Evolutionary conservation across 1,284 basidiomycete genomes (phyloP).

Genomic region (Psilocybe mexicana): DNA sequence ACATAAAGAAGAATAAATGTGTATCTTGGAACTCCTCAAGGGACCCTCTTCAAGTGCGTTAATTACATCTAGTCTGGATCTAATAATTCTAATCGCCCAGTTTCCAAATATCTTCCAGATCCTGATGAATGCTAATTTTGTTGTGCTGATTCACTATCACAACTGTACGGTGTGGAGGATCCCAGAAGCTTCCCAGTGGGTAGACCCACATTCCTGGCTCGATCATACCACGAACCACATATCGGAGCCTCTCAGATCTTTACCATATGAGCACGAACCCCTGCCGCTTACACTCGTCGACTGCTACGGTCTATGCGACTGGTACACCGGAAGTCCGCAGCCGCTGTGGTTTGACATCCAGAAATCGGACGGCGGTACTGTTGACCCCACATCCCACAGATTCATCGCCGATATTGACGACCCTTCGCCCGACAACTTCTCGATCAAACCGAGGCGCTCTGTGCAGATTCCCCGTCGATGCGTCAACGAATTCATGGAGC

Average conservation of each 20-base stretch:
- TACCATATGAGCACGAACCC: not conserved
- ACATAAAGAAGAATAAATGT: conserved; percentile 12
- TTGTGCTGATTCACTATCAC: conserved; percentile 8
- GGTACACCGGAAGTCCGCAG: conserved; percentile 16
- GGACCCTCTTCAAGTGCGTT: conserved; percentile 7
- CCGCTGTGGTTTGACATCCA: conserved; percentile 15
- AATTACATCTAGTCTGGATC: not conserved
- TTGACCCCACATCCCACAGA: not conserved
- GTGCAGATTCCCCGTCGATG: not conserved
- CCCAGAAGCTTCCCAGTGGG: conserved; percentile 1
- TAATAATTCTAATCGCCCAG: not conserved
- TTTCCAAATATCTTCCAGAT: conserved; percentile 4
- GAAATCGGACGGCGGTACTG: not conserved
- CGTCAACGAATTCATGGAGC: not conserved
- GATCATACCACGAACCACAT: not conserved
- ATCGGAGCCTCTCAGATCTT: not conserved
- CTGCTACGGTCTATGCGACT: conserved; percentile 14
- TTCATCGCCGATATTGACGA: conserved; percentile 1
- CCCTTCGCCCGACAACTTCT: not conserved
- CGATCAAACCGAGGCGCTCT: not conserved
- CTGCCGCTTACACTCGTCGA: not conserved
- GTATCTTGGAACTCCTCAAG: conserved; percentile 5
- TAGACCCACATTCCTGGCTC: not conserved
- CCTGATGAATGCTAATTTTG: conserved; percentile 7
- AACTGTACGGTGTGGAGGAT: conserved; percentile 13